Conservation (phyloP, 169 alveolate genomes). For the Plasmodium blacklocki region DNA sequence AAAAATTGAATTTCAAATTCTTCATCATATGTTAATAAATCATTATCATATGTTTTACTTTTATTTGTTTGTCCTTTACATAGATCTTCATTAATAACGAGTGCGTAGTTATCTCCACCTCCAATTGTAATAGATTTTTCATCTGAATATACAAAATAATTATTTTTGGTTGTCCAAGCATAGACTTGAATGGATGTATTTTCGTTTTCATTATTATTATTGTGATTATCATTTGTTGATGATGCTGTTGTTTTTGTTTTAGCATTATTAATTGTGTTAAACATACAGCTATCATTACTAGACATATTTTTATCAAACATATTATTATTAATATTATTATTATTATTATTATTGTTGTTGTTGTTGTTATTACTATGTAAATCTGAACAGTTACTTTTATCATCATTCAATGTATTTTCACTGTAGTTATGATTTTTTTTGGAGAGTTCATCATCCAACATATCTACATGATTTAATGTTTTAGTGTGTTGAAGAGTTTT, state of each 20-base stretch:
- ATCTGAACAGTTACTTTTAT: not conserved
- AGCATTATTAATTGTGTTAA: too few relatives aligned
- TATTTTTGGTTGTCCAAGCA: slow-evolving; percentile 84
- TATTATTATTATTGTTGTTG: not conserved
- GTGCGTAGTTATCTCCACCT: slow-evolving; percentile 86
- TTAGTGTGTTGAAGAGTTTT: not conserved
- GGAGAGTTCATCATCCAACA: not conserved
- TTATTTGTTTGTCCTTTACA: slow-evolving; percentile 83
- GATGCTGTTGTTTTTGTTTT: not conserved
- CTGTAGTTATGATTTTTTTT: slow-evolving; percentile 2
- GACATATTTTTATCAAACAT: too few relatives aligned
- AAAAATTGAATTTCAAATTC: slow-evolving; percentile 76
- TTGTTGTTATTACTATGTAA: not conserved
- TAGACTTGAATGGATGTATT: slow-evolving; percentile 77
- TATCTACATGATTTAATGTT: not conserved
- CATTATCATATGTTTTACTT: slow-evolving; percentile 80
- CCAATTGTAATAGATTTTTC: slow-evolving; percentile 83
- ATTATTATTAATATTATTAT: slow-evolving; percentile 6
- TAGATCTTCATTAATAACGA: slow-evolving; percentile 83
- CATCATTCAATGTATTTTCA: slow-evolving; percentile 1
- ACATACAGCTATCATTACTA: too few relatives aligned
- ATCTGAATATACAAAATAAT: slow-evolving; percentile 84
- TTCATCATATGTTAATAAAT: slow-evolving; percentile 67
- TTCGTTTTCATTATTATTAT: not conserved
- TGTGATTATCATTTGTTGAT: not conserved